Conservation (phyloP, 192 early-diverging fungal genomes). For the Chytriomyces confervae region DNA sequence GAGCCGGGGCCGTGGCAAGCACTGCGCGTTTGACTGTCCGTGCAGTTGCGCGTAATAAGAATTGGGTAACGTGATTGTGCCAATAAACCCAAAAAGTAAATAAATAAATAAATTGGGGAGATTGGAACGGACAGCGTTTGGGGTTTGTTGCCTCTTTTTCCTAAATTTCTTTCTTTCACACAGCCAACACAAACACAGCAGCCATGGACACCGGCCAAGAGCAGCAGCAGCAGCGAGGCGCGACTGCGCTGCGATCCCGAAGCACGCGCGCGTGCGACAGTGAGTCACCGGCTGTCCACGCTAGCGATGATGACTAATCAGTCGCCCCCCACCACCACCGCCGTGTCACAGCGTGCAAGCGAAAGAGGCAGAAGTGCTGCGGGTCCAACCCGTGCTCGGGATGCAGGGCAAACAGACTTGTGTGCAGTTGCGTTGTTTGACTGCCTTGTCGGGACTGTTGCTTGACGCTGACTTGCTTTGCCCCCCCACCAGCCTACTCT, state of each 20-base stretch:
- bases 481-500: constrained; percentile 14
- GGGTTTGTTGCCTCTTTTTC: neutral
- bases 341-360: constrained; percentile 18
- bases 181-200: neutral
- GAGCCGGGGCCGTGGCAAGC: no score
- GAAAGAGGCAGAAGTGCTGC: constrained; percentile 34
- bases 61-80: no score
- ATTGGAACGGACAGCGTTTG: neutral
- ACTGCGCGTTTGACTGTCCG: no score
- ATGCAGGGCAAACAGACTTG: neutral
- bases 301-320: neutral
- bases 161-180: neutral
- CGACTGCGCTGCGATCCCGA: neutral
- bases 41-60: no score
- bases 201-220: neutral
- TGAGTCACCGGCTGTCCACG: neutral
- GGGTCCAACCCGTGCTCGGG: constrained; percentile 20
- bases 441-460: neutral
- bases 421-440: constrained; percentile 14
- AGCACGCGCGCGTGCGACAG: constrained; percentile 24
- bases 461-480: neutral
- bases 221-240: neutral
- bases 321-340: neutral
- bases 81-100: no score
- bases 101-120: neutral